Percentiles rank a stretch among this genome's conserved stretches.
Conservation (phyloP, 176 grass and related monocot genomes). For the Oryza glaberrima region DNA sequence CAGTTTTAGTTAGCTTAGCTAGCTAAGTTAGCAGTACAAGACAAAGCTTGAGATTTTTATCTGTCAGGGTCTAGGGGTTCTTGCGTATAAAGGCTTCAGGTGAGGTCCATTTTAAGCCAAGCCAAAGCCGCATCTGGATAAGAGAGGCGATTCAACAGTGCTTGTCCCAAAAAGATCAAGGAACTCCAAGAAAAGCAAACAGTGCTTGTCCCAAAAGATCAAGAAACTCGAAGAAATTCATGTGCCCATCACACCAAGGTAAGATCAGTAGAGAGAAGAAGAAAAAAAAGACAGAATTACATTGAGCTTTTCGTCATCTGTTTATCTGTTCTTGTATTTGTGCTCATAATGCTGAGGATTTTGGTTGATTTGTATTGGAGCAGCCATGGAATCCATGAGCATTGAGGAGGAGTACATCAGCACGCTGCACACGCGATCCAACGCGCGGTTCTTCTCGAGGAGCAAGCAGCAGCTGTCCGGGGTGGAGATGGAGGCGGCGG, state of each 20-base stretch:
- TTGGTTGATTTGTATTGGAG: too few species aligned
- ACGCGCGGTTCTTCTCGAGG: conserved; percentile 35
- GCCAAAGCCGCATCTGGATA: conserved; percentile 24
- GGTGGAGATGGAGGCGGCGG: conserved; percentile 23
- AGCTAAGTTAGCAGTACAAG: conserved; percentile 8
- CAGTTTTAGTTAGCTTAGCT: not conserved
- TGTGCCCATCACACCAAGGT: conserved; percentile 31
- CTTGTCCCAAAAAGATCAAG: conserved; percentile 17
- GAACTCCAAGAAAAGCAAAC: not conserved
- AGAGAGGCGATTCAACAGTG: conserved; percentile 10
- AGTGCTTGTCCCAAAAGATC: too few species aligned
- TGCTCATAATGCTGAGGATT: not conserved
- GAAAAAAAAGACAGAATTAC: not conserved
- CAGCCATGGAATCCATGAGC: not conserved
- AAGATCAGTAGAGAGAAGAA: not conserved
- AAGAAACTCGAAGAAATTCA: not conserved
- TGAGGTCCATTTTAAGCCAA: conserved; percentile 30
- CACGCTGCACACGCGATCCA: conserved; percentile 37
- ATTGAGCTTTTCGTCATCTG: not conserved
- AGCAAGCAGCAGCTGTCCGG: not conserved
- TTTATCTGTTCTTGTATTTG: not conserved
- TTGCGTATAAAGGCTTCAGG: conserved; percentile 32
- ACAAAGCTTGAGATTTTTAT: conserved; percentile 22
- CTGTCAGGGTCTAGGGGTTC: not conserved
- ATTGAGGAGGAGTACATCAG: conserved; percentile 44